Conservation (phyloP, 805 yeast species). For the Sungouiozyma intestinalis region DNA sequence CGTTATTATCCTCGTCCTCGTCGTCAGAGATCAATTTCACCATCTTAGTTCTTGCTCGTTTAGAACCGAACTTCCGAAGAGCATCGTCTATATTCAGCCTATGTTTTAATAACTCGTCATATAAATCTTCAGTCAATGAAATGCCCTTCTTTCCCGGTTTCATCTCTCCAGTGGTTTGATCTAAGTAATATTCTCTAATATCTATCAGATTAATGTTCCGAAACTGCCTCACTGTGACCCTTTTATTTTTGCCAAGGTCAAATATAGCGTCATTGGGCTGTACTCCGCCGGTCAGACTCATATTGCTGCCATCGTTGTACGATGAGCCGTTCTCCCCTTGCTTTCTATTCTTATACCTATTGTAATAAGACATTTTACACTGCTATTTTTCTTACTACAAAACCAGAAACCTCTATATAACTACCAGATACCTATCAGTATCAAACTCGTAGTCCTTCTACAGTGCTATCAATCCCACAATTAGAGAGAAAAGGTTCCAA, state of each 20-base stretch:
- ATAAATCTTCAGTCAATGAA: constrained; percentile 29
- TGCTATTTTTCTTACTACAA: no score
- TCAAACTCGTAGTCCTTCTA: no score
- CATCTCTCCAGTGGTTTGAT: constrained; percentile 44
- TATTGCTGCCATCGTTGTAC: constrained; percentile 3
- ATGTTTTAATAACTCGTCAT: constrained; percentile 28
- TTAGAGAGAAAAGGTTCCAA: background rate
- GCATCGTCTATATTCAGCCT: constrained; percentile 30
- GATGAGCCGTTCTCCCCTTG: constrained; percentile 8
- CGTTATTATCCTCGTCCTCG: constrained; percentile 17
- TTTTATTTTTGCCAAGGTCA: constrained; percentile 50
- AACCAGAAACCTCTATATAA: no score
- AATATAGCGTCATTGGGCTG: constrained; percentile 24
- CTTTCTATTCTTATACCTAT: constrained; percentile 20
- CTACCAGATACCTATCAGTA: no score
- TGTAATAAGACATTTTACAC: constrained; percentile 28
- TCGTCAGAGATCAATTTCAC: constrained; percentile 24
- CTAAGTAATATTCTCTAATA: constrained; percentile 71
- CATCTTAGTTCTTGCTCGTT: constrained; percentile 25
- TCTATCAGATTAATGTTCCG: constrained; percentile 61
- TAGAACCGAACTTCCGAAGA: constrained; percentile 28
- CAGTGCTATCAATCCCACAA: no score
- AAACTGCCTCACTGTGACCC: constrained; percentile 64
- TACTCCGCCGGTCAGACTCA: constrained; percentile 7
- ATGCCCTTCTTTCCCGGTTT: constrained; percentile 71